Percentiles rank a stretch among this genome's conserved stretches.
Conservation (phyloP, 2,329 filamentous ascomycete species). For the Nigrograna mackinnonii region DNA sequence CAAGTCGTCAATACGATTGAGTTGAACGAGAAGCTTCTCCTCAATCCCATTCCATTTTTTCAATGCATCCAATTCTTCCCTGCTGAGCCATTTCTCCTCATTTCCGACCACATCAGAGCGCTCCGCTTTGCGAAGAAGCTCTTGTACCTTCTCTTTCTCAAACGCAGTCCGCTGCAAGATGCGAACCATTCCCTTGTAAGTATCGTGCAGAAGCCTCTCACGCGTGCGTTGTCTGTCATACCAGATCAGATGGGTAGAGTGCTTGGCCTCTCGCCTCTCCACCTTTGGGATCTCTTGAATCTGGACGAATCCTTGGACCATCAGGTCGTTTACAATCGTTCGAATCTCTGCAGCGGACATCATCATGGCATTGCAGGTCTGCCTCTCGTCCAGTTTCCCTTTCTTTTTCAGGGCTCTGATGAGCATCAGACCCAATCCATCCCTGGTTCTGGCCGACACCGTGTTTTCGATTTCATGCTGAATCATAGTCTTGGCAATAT, state of each 20-base stretch:
- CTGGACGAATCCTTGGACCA: conserved; percentile 83
- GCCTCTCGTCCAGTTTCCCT: conserved; percentile 94
- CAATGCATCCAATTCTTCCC: conserved; percentile 71
- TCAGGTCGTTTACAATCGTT: conserved; percentile 81
- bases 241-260: conserved; percentile 90
- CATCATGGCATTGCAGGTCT: conserved; percentile 77
- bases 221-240: conserved; percentile 78
- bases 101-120: conserved; percentile 84
- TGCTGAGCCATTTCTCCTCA: conserved; percentile 77
- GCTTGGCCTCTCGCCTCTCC: conserved; percentile 75
- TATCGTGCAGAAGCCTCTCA: conserved; percentile 73
- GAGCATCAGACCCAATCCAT: conserved; percentile 84
- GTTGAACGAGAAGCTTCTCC: conserved; percentile 75
- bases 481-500: conserved; percentile 70
- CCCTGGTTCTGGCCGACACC: conserved; percentile 64
- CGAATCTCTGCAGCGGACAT: conserved; percentile 86
- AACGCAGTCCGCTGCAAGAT: conserved; percentile 79
- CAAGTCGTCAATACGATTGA: conserved; percentile 81
- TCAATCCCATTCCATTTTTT: conserved; percentile 65
- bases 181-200: conserved; percentile 88
- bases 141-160: conserved; percentile 71
- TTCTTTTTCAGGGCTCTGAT: conserved; percentile 82
- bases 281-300: conserved; percentile 94
- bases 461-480: conserved; percentile 81
- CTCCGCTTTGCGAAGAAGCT: conserved; percentile 79